phyloP scores from a whole-genome alignment of 2,329 filamentous ascomycete species.

The Penicillium sp. region DNA sequence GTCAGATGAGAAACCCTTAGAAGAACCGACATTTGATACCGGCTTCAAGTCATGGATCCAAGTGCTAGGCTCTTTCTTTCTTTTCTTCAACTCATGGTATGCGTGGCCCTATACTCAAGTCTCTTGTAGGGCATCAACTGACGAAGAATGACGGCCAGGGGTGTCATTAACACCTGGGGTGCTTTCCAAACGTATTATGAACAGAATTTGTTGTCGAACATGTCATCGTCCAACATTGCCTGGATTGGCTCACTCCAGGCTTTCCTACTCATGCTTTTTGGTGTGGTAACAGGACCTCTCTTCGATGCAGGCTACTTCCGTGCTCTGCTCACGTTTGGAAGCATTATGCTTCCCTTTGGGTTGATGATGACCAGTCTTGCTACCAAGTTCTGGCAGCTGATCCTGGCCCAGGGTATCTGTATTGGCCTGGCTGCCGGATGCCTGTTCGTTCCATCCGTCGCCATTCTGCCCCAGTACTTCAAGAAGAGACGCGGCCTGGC shows the following conservation, averaged over 20 bases:
- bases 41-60: conserved; percentile 40
- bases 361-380: conserved; percentile 48
- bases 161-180: conserved; percentile 46
- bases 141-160: no score
- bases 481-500: conserved; percentile 48
- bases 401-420: conserved; percentile 46
- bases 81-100: conserved; percentile 46
- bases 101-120: no score
- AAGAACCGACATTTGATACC: conserved; percentile 28
- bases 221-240: conserved; percentile 43
- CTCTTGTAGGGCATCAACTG: no score
- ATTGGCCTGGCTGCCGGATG: conserved; percentile 52
- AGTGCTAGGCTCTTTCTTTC: conserved; percentile 39
- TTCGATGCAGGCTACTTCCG: conserved; percentile 47
- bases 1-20: no score
- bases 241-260: conserved; percentile 48
- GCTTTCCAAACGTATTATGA: conserved; percentile 49
- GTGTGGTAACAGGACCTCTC: conserved; percentile 45
- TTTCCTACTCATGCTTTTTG: conserved; percentile 46
- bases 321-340: conserved; percentile 38
- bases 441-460: conserved; percentile 56
- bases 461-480: conserved; percentile 61
- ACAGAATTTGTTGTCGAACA: conserved; percentile 31
- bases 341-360: conserved; percentile 43
- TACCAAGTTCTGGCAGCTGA: conserved; percentile 45